A percentile compares a stretch with the other conserved stretches of the same genome.
Evolutionary conservation across 177 flowering plant species (phyloP).

Genomic region (Telopea speciosissima): DNA sequence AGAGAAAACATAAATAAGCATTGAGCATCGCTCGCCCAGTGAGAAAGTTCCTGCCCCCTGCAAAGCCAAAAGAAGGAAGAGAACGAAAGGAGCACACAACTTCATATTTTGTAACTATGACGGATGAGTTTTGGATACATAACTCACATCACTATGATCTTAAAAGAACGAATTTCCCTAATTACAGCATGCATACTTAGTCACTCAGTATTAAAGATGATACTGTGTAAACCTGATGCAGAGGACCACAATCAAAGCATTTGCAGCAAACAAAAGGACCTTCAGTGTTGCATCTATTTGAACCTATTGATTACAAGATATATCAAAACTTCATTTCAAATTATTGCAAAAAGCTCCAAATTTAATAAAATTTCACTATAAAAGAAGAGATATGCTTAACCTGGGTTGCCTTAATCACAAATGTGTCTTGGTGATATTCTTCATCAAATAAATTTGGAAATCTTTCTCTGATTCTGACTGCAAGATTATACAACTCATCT

Average conservation of each 20-base stretch:
- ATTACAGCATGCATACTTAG: too few relatives aligned
- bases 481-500: constrained; percentile 74
- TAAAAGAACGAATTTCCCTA: not conserved
- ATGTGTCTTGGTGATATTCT: constrained; percentile 80
- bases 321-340: too few relatives aligned
- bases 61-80: too few relatives aligned
- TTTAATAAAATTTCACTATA: not conserved
- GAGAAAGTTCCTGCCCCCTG: too few relatives aligned
- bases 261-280: not conserved
- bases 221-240: not conserved
- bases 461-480: constrained; percentile 52
- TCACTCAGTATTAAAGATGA: too few relatives aligned
- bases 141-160: not conserved
- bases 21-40: too few relatives aligned
- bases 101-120: too few relatives aligned
- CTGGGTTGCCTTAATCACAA: constrained; percentile 74
- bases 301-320: not conserved
- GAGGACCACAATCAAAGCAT: not conserved
- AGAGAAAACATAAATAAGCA: not conserved
- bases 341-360: not conserved
- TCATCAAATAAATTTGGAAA: constrained; percentile 57
- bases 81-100: too few relatives aligned
- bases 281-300: not conserved
- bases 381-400: constrained; percentile 23
- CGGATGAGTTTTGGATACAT: not conserved